Evolutionary conservation across 164 flowering plant species (phyloP).

Genomic region (Taxillus chinensis): DNA sequence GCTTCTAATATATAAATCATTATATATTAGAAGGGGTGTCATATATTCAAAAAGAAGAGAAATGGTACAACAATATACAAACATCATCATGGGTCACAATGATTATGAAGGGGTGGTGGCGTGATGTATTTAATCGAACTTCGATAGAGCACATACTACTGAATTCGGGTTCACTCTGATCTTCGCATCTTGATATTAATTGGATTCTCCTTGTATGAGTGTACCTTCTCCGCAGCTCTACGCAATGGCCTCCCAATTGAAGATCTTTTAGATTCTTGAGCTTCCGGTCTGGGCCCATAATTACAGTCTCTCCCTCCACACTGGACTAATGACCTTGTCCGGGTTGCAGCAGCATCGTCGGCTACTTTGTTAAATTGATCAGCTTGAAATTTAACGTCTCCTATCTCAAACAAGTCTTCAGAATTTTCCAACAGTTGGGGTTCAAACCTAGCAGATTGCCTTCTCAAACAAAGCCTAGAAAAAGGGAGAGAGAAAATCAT

Average conservation of each 20-base stretch:
- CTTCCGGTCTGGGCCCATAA: conserved; percentile 9
- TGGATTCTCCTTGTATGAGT: conserved; percentile 66
- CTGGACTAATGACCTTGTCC: conserved; percentile 4
- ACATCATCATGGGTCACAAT: too few species aligned
- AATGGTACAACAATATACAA: too few species aligned
- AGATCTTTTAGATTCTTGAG: conserved; percentile 25
- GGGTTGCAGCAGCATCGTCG: conserved; percentile 12
- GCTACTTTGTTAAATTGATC: conserved; percentile 8
- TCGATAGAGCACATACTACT: too few species aligned
- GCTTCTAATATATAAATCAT: too few species aligned
- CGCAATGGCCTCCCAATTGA: conserved; percentile 68
- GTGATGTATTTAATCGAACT: too few species aligned
- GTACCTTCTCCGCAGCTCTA: conserved; percentile 56
- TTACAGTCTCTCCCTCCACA: conserved; percentile 11
- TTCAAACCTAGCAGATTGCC: conserved; percentile 49
- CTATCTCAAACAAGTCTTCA: conserved; percentile 55
- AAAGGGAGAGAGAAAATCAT: conserved; percentile 1
- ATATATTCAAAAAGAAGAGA: too few species aligned
- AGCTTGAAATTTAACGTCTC: conserved; percentile 25
- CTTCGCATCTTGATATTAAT: conserved; percentile 56
- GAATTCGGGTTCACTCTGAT: conserved; percentile 18
- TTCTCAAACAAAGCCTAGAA: conserved; percentile 40
- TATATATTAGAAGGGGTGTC: too few species aligned
- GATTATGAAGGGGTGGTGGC: too few species aligned
- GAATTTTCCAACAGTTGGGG: conserved; percentile 19